Evolutionary conservation across 768 basidiomycete genomes (phyloP).

Genomic region (Termitomyces sp.): DNA sequence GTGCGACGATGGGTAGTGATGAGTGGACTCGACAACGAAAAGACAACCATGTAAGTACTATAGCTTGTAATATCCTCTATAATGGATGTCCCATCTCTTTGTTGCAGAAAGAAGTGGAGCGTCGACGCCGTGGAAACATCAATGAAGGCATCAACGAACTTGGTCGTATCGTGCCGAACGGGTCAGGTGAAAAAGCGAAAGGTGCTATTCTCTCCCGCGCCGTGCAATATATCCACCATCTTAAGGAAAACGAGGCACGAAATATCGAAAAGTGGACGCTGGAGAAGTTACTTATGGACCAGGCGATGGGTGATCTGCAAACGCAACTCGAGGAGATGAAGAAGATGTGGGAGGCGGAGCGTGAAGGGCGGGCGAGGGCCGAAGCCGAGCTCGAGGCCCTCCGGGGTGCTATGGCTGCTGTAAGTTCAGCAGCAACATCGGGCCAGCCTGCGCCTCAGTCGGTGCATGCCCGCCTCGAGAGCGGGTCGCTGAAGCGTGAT

Average conservation of each 20-base stretch:
- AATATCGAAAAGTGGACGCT: constrained; percentile 94
- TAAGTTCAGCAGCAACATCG: background rate
- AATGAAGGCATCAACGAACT: constrained; percentile 95
- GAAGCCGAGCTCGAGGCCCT: constrained; percentile 63
- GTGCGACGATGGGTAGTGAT: constrained; percentile 62
- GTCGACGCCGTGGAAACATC: constrained; percentile 90
- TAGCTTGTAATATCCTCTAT: background rate
- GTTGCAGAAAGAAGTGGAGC: constrained; percentile 93
- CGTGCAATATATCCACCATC: constrained; percentile 86
- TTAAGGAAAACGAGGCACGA: constrained; percentile 85
- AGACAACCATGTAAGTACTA: constrained; percentile 65
- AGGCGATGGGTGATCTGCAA: constrained; percentile 84
- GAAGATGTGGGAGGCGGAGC: constrained; percentile 78
- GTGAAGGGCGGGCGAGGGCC: constrained; percentile 47
- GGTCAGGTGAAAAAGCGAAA: constrained; percentile 84
- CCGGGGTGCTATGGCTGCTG: constrained; percentile 23
- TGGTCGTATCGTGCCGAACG: constrained; percentile 82
- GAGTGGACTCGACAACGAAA: constrained; percentile 80
- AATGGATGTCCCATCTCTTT: background rate
- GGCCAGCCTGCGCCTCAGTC: constrained; percentile 1
- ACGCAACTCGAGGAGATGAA: constrained; percentile 79
- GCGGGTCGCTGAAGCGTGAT: constrained; percentile 13
- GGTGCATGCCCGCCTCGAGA: constrained; percentile 8
- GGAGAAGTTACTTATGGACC: constrained; percentile 88
- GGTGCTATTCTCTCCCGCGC: constrained; percentile 85